A percentile compares a stretch with the other conserved stretches of the same genome.
Conservation (phyloP, 768 basidiomycete genomes). For the Steccherinum ochraceum region DNA sequence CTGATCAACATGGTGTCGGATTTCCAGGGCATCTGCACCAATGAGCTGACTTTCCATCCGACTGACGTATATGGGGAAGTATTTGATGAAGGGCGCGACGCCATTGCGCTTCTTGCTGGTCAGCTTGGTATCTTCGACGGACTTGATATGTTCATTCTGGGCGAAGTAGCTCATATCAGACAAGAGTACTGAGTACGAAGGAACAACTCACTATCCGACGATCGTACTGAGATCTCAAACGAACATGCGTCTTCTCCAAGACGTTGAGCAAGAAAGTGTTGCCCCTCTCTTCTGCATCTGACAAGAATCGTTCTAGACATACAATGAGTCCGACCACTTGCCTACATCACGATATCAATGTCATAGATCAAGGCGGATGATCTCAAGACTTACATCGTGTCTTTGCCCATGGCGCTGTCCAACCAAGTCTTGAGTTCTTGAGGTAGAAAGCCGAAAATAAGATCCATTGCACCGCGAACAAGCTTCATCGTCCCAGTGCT, state of each 20-base stretch:
- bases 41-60: conserved; percentile 82
- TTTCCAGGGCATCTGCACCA: conserved; percentile 69
- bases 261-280: conserved; percentile 67
- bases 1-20: conserved; percentile 68
- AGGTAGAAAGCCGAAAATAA: conserved; percentile 91
- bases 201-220: conserved; percentile 55
- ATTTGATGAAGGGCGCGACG: conserved; percentile 85
- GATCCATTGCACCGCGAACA: conserved; percentile 83
- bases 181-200: neutral
- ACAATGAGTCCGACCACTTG: conserved; percentile 82
- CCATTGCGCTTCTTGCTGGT: conserved; percentile 91
- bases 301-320: conserved; percentile 68
- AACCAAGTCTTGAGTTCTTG: conserved; percentile 81
- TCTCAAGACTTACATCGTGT: conserved; percentile 55
- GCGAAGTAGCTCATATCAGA: too few relatives aligned
- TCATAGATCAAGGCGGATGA: neutral
- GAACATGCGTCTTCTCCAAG: conserved; percentile 77
- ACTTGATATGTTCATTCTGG: conserved; percentile 81
- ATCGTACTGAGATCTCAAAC: conserved; percentile 72
- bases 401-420: conserved; percentile 68
- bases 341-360: conserved; percentile 37
- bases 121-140: conserved; percentile 85
- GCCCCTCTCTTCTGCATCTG: conserved; percentile 73
- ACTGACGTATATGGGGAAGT: conserved; percentile 84
- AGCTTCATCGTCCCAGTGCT: conserved; percentile 70